Base-by-base conservation (phyloP, 768 basidiomycete genomes). In the Rhizopogon salebrosus region DNA sequence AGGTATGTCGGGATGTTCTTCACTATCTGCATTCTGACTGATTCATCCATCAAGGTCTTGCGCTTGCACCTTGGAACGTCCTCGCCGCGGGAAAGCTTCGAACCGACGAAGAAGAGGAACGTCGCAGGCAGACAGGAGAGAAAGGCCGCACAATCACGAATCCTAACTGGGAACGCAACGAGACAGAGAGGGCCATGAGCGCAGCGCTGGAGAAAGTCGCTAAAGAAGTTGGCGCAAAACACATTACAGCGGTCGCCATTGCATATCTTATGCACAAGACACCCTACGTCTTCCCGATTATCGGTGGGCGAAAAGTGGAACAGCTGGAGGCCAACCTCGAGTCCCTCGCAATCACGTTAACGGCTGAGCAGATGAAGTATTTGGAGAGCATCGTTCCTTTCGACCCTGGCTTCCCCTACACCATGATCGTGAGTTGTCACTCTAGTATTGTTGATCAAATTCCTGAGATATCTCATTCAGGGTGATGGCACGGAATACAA, bases 241-340 rank as follows among this genome's bases (percentile, higher is more conserved):
- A 63, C 42, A 72, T 82, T 57, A 72, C 72, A 14, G 64, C 80
- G 40, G 65, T 62, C 10, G 61, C 62, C 16, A 51, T 83, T 54
- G 78, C 79, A 13, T 82, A 80, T 53, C 64, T 82, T 10, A 66
- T 82, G 65, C 76, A 80, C 39, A 83, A 82, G 62, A 69, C 75
- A 5, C 73, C 76, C 0, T 79, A 71, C 48, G 77, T 79, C 0
- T 80, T 81, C 65, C 78, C 78, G 0, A 69, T 80, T 52, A 62
- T 80, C 24, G 79, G 79, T 4, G 75, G 78, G 0, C 70, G 78
- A 48, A 83, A 80, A 58, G 64, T 79, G 39, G 78, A 79, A 60
- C 77, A 83, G 34, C 62, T 83, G 20, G 42, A 67, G 39, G 72
- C 72, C 40, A 84, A 82, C 58, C 51, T 82, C 18, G 72, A 80